Base-by-base conservation (phyloP, 2,329 filamentous ascomycete species). In the Polytolypa hystricis region DNA sequence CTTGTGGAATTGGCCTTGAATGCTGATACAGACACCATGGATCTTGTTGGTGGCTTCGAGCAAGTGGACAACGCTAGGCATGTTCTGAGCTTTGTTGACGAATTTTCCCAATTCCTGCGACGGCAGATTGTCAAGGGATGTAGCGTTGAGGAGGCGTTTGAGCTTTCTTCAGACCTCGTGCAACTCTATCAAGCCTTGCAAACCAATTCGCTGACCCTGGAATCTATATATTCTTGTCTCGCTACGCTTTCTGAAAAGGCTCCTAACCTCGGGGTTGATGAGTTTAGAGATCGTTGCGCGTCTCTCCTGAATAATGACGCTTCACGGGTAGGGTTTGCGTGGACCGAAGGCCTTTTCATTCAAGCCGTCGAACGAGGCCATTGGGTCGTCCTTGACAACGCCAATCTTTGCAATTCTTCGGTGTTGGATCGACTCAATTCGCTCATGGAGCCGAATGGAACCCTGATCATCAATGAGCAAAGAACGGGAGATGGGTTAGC, bases 301-400 rank as follows among this genome's bases (percentile, higher is more conserved):
- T 46, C 51, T 3, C 61, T 79, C 10, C 62, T 66, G 4, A 69
- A 77, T 1, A 61, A 70, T 20, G 61, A 66, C 2, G 70, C 84
- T 16, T 74, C 79, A 15, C 79, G 80, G 43, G 84, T 86, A 15
- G 79, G 81, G 2, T 98, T 98, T 54, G 85, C 94, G 57, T 98
- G 91, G 91, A 77, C 93, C 2, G 89, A 98, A 55, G 91, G 93
- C 39, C 75, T 93, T 32, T 78, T 98, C 29, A 81, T 96, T 32
- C 81, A 86, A 49, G 89, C 91, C 28, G 68, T 96, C 8, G 73
- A 93, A 52, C 69, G 80, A 47, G 91, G 91, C 10, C 74, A 86
- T 42, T 98, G 91, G 91, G 69, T 98, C 12, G 79, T 98, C 8
- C 75, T 98, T 15, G 91, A 98, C 60, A 95, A 98, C 58, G 91